These are phyloP conservation scores for Fusarium camptoceras DNA, from an alignment of 2,329 filamentous ascomycete genomes.

Conservation along the genomic window DNA sequence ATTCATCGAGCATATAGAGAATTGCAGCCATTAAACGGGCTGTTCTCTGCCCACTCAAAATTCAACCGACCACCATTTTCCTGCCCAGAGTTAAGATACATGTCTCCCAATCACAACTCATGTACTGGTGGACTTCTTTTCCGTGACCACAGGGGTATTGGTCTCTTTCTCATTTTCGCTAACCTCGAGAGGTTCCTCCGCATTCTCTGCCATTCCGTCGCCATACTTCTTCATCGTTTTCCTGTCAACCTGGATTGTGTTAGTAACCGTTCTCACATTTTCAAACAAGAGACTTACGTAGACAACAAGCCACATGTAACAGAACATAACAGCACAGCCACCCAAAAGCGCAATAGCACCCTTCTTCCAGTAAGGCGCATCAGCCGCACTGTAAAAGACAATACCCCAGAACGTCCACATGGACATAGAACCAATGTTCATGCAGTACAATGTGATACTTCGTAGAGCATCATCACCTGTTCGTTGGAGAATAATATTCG, in stretches of 20 bases:
- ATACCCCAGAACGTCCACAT: conserved; percentile 61
- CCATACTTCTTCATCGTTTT: background rate
- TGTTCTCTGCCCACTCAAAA: fast-evolving
- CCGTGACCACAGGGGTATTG: background rate
- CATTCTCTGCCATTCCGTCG: background rate
- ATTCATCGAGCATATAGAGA: background rate
- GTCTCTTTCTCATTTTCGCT: background rate
- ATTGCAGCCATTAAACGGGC: no score
- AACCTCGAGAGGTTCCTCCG: background rate
- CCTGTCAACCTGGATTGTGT: background rate
- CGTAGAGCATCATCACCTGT: conserved; percentile 55
- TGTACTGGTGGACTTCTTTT: background rate
- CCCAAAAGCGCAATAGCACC: conserved; percentile 44
- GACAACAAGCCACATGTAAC: conserved; percentile 35
- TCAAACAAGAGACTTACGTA: background rate
- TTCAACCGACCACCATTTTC: background rate
- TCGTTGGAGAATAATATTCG: conserved; percentile 39
- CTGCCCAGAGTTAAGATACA: background rate
- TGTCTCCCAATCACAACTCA: background rate
- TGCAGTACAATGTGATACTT: conserved; percentile 54
- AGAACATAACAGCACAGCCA: conserved; percentile 29
- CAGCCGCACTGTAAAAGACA: conserved; percentile 54
- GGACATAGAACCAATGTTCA: conserved; percentile 55
- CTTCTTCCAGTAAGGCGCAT: conserved; percentile 56
- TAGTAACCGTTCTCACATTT: background rate